A percentile compares a stretch with the other conserved stretches of the same genome.
These are phyloP conservation scores for Leishmania lainsoni DNA, from an alignment of 208 protist genomes.

Conservation along the genomic window DNA sequence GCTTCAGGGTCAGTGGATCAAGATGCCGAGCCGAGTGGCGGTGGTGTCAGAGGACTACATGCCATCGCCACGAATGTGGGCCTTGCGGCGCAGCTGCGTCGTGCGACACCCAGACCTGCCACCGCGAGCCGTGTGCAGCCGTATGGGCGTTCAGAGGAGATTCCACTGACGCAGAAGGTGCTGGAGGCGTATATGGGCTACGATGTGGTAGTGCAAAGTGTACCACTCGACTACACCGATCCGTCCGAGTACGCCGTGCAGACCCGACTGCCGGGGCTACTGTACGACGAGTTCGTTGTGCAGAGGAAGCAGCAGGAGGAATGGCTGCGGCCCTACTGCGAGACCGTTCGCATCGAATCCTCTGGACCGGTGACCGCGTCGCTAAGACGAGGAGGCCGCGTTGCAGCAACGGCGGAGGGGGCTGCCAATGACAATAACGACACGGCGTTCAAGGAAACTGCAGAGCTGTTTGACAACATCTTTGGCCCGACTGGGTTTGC, in stretches of 20 bases:
- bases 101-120: slow-evolving; percentile 21
- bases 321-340: slow-evolving; percentile 31
- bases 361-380: background rate
- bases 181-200: slow-evolving; percentile 29
- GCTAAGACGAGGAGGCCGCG: background rate
- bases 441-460: slow-evolving; percentile 14
- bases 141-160: background rate
- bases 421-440: slow-evolving; percentile 1
- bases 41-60: slow-evolving; percentile 29
- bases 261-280: slow-evolving; percentile 38
- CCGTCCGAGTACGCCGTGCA: slow-evolving; percentile 40
- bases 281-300: slow-evolving; percentile 31
- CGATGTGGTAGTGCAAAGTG: slow-evolving; percentile 21
- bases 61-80: slow-evolving; percentile 69
- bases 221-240: slow-evolving; percentile 54
- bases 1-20: slow-evolving; percentile 66
- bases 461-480: slow-evolving; percentile 24
- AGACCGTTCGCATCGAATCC: slow-evolving; percentile 15
- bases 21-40: slow-evolving; percentile 34
- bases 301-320: slow-evolving; percentile 22
- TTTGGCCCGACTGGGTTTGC: slow-evolving; percentile 26
- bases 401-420: background rate
- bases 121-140: background rate
- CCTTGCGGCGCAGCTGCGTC: slow-evolving; percentile 53
- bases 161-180: slow-evolving; percentile 17